Evolutionary conservation across 192 early-diverging fungal species (phyloP).

Genomic region (Hyaloraphidium curvatum): DNA sequence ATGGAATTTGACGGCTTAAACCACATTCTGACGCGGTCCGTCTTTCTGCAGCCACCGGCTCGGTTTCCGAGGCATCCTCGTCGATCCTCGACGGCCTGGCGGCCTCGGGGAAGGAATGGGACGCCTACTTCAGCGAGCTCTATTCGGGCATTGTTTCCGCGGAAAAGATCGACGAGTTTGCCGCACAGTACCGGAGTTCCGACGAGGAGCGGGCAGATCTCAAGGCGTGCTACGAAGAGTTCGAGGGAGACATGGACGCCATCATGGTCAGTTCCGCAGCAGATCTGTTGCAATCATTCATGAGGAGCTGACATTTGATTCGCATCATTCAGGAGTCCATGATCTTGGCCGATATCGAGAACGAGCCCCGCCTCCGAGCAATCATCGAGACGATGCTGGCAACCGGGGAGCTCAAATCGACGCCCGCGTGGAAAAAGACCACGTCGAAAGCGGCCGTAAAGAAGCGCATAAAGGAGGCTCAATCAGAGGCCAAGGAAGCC

Average conservation of each 20-base stretch:
- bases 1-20: no score
- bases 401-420: slow-evolving; percentile 18
- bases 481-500: slow-evolving; percentile 37
- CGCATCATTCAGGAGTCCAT: slow-evolving; percentile 17
- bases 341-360: slow-evolving; percentile 33
- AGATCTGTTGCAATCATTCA: neutral
- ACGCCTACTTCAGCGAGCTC: slow-evolving; percentile 60
- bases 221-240: slow-evolving; percentile 35
- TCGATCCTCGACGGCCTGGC: slow-evolving; percentile 18
- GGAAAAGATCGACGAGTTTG: slow-evolving; percentile 53
- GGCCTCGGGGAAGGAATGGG: slow-evolving; percentile 43
- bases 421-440: slow-evolving; percentile 20
- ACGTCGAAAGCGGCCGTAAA: slow-evolving; percentile 21
- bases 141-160: slow-evolving; percentile 51
- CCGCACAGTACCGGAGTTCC: slow-evolving; percentile 54
- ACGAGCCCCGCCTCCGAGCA: slow-evolving; percentile 35
- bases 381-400: slow-evolving; percentile 48
- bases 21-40: no score
- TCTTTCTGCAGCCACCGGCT: no score
- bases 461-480: slow-evolving; percentile 31
- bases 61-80: slow-evolving; percentile 20
- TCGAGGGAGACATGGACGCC: slow-evolving; percentile 46
- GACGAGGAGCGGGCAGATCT: slow-evolving; percentile 56
- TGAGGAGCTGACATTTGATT: neutral
- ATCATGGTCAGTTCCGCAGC: slow-evolving; percentile 27